Percentiles rank a stretch among this genome's conserved stretches.
phyloP scores from a whole-genome alignment of 768 basidiomycete genomes.

The Galerina sulciceps region DNA sequence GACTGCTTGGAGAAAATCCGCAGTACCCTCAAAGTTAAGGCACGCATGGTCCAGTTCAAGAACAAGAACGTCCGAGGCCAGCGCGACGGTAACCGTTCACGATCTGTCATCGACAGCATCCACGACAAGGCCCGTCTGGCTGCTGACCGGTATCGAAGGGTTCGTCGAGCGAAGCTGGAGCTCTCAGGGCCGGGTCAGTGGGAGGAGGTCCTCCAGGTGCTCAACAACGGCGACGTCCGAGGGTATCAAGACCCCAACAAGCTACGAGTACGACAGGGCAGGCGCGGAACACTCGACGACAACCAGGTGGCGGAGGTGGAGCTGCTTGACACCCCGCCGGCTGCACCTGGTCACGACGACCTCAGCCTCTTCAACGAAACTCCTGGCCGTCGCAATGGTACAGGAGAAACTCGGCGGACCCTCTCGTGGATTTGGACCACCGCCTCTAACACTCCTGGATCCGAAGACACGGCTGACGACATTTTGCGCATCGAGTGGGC shows the following conservation, averaged over 20 bases:
- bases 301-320: neutral
- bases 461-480: slow-evolving; percentile 7
- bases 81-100: neutral
- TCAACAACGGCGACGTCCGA: slow-evolving; percentile 13
- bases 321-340: neutral
- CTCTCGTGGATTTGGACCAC: slow-evolving; percentile 8
- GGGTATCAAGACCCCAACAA: slow-evolving; percentile 15
- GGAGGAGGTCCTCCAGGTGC: slow-evolving; percentile 7
- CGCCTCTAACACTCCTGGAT: neutral
- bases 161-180: slow-evolving; percentile 7
- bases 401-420: slow-evolving; percentile 1
- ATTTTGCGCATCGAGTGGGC: slow-evolving; percentile 26
- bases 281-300: slow-evolving; percentile 24
- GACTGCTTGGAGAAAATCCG: slow-evolving; percentile 10
- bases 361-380: slow-evolving; percentile 1
- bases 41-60: slow-evolving; percentile 4
- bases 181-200: slow-evolving; percentile 10
- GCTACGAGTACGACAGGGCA: neutral
- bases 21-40: slow-evolving; percentile 6
- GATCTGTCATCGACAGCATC: slow-evolving; percentile 5
- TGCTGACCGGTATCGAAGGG: slow-evolving; percentile 5
- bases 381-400: slow-evolving; percentile 1
- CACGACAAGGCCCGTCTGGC: slow-evolving; percentile 5
- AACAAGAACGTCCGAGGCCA: slow-evolving; percentile 3
- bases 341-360: neutral